phyloP scores from a whole-genome alignment of 768 basidiomycete species.

The Termitomyces sp. region DNA sequence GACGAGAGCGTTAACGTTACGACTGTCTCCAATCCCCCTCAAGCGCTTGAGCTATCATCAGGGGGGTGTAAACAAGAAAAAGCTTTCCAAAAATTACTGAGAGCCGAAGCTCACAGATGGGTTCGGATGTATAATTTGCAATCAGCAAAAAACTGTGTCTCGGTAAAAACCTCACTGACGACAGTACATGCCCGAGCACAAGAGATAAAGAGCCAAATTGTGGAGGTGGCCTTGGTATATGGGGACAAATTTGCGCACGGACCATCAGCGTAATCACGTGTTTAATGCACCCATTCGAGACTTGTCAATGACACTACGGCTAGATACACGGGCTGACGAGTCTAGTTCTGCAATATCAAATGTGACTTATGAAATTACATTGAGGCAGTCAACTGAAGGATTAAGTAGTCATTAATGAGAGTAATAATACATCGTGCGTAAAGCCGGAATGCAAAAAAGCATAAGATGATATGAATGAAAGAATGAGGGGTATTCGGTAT shows the following conservation, averaged over 20 bases:
- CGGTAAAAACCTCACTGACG: conserved; percentile 94
- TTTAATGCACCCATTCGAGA: too few relatives aligned
- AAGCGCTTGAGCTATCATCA: background rate
- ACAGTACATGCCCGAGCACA: conserved; percentile 95
- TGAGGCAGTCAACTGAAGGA: background rate
- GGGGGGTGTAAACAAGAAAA: background rate
- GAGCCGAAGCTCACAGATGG: conserved; percentile 83
- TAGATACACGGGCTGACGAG: background rate
- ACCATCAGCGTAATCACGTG: conserved; percentile 25
- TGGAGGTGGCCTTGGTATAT: conserved; percentile 31
- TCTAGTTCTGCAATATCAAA: background rate
- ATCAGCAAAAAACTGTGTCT: conserved; percentile 94
- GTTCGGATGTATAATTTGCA: conserved; percentile 98
- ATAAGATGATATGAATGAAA: conserved; percentile 9
- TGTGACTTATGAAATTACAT: background rate
- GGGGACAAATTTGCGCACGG: conserved; percentile 36
- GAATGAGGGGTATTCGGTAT: conserved; percentile 11
- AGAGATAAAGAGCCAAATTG: conserved; percentile 49
- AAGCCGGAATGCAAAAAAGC: background rate
- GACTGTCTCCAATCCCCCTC: background rate
- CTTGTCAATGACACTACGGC: too few relatives aligned
- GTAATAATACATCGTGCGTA: conserved; percentile 14
- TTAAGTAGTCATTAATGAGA: conserved; percentile 7
- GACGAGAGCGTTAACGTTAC: too few relatives aligned
- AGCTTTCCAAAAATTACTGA: conserved; percentile 85